Base-by-base conservation (phyloP, 208 protist genomes). In the Acanthamoeba rhysodes region DNA sequence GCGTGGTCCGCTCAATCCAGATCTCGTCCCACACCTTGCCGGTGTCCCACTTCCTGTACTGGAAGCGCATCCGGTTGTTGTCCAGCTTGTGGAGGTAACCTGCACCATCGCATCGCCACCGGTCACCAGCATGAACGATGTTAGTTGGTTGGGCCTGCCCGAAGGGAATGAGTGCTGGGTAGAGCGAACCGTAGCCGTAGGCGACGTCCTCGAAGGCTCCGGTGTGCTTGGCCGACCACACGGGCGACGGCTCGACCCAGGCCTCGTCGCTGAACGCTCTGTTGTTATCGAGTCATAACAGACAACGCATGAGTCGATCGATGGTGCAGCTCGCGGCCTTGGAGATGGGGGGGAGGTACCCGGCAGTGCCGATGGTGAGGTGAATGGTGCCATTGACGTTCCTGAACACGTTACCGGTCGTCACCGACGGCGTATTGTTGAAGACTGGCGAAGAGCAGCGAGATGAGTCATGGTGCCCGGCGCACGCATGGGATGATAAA, bases 351-450 rank as follows among this genome's bases (percentile, higher is more conserved):
- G 41, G 20, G 27, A 64, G 18, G 41, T 90, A 90, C 84, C 84
- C 84, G 29, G 84, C 84, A 20, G 84, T 90, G 84, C 84, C 84
- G 53, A 90, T 66, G 84, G 84, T 90, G 84, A 90, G 10, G 84
- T 90, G 84, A 18, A 90, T 90, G 50, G 84, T 90, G 50, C 84
- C 84, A 53, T 90, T 90, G 50, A n/a, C 32, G 59, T 90, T 90
- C 48, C 6, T 90, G 84, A 90, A 90, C 12, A 70, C 59, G 41
- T 90, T 90, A 32, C 84, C 84, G 34, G 32, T 68, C 18, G 84
- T 90, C n/a, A 70, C 84, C 50, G 53, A 53, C 20, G 84, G 84
- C 6, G 37, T 48, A 34, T 68, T 57, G 84, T 70, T 66, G 84
- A 68, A 90, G 29, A 90, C 84, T 90, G 84, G 59, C 12, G 22